phyloP scores from a whole-genome alignment of 2,329 filamentous ascomycete species.

The Cladophialophora carrionii region DNA sequence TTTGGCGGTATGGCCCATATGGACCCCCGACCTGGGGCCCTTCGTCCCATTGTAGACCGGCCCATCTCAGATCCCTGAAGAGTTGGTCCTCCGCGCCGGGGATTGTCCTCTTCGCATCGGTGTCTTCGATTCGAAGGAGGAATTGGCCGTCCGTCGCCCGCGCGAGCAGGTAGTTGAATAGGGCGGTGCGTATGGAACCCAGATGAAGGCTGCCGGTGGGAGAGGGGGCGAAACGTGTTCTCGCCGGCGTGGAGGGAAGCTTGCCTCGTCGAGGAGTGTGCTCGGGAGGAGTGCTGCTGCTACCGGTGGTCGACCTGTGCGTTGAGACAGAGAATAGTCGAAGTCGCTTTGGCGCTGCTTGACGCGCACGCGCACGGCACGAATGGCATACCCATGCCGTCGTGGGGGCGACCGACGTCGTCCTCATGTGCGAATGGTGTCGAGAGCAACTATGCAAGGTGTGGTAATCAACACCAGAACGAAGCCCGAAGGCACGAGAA shows the following conservation, averaged over 20 bases:
- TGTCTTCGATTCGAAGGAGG: conserved; percentile 89
- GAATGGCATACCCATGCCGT: conserved; percentile 32
- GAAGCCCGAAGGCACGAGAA: conserved; percentile 29
- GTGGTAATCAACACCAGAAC: conserved; percentile 23
- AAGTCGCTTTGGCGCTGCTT: conserved; percentile 11
- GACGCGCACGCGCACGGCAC: conserved; percentile 26
- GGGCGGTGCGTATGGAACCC: conserved; percentile 84
- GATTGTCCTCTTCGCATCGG: conserved; percentile 78
- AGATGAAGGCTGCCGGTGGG: conserved; percentile 93
- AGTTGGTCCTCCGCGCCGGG: conserved; percentile 76
- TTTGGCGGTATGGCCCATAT: conserved; percentile 87
- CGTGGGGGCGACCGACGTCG: conserved; percentile 16
- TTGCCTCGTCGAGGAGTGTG: conserved; percentile 39
- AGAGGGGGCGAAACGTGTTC: conserved; percentile 91
- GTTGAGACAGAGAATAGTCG: conserved; percentile 1
- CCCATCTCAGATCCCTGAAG: conserved; percentile 82
- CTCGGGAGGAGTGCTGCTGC: background rate
- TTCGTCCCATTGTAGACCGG: conserved; percentile 91
- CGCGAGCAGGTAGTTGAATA: conserved; percentile 95
- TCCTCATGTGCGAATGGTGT: conserved; percentile 26
- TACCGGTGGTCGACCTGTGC: conserved; percentile 11
- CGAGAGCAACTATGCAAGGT: conserved; percentile 17
- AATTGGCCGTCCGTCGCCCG: conserved; percentile 88
- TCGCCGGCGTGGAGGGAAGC: conserved; percentile 62
- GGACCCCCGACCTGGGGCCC: conserved; percentile 80